Conservation (phyloP, 2,329 filamentous ascomycete species). For the Alternaria burnsii region DNA sequence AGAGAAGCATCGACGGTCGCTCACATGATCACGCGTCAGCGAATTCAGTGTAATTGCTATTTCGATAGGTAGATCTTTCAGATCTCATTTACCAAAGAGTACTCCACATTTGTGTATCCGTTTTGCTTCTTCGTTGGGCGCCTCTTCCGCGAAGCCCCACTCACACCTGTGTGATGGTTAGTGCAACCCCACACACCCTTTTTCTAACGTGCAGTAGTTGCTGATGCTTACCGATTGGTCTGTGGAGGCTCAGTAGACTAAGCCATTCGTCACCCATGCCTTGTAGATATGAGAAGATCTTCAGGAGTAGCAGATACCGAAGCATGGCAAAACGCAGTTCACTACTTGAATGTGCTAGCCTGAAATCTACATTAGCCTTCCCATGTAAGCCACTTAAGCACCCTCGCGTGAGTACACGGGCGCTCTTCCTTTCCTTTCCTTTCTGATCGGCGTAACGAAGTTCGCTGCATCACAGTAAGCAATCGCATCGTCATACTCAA, state of each 20-base stretch:
- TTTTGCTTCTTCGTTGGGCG: not conserved
- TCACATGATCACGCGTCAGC: not conserved
- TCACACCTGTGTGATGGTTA: not conserved
- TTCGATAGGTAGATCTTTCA: not conserved
- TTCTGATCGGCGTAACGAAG: not conserved
- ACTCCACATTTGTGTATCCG: not conserved
- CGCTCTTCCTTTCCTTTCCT: not conserved
- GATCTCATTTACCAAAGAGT: not conserved
- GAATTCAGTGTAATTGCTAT: not conserved
- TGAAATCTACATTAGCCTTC: not conserved
- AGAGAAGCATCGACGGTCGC: not conserved
- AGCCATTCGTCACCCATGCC: not conserved
- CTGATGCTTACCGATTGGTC: not conserved
- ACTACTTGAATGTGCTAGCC: not conserved
- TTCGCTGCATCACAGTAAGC: not conserved
- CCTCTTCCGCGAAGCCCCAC: constrained; percentile 3
- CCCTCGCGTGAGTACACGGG: not conserved
- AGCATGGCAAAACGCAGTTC: not conserved
- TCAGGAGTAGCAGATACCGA: not conserved
- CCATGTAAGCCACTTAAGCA: not conserved
- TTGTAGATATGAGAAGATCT: not conserved
- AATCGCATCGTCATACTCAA: not conserved
- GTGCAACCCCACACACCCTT: constrained; percentile 2
- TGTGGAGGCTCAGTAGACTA: not conserved
- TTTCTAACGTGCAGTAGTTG: constrained; percentile 5